Conservation (phyloP, 306 rosid species). For the Cucurbita maxima region DNA sequence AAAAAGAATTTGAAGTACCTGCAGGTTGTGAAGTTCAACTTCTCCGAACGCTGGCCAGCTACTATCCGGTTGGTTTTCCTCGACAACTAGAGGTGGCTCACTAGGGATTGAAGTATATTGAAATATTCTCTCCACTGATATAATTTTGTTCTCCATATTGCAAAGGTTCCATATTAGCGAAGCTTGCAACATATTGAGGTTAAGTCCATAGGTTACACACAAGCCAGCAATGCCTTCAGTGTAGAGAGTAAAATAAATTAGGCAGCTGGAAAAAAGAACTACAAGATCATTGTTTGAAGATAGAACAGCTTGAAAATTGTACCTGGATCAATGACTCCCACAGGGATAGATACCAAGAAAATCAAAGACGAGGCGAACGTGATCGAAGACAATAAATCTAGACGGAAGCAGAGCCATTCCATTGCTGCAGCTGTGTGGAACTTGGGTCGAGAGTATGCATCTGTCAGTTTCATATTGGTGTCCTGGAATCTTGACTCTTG, state of each 20-base stretch:
- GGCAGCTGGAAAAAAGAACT: background rate
- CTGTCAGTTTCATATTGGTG: slow-evolving; percentile 39
- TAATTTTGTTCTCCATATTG: slow-evolving; percentile 57
- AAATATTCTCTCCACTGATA: slow-evolving; percentile 75
- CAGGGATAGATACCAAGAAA: slow-evolving; percentile 48
- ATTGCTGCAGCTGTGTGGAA: slow-evolving; percentile 37
- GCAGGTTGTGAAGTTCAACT: slow-evolving; percentile 50
- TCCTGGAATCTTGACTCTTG: slow-evolving; percentile 51
- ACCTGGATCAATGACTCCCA: slow-evolving; percentile 48
- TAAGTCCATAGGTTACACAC: slow-evolving; percentile 74
- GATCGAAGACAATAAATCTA: slow-evolving; percentile 41
- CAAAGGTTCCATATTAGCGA: slow-evolving; percentile 37
- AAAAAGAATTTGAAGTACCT: slow-evolving; percentile 21
- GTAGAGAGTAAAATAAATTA: background rate
- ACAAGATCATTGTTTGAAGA: background rate
- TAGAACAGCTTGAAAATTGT: background rate
- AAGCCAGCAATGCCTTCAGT: slow-evolving; percentile 63
- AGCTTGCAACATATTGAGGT: slow-evolving; percentile 37
- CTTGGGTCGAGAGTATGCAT: slow-evolving; percentile 42
- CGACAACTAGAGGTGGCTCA: slow-evolving; percentile 60
- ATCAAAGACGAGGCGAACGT: slow-evolving; percentile 41
- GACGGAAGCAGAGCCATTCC: slow-evolving; percentile 53
- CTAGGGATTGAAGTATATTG: slow-evolving; percentile 54
- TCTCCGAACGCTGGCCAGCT: slow-evolving; percentile 68
- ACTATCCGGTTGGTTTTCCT: slow-evolving; percentile 38